These are phyloP conservation scores for Oryza nivara DNA, from an alignment of 176 grass and related monocot species.

Conservation along the genomic window DNA sequence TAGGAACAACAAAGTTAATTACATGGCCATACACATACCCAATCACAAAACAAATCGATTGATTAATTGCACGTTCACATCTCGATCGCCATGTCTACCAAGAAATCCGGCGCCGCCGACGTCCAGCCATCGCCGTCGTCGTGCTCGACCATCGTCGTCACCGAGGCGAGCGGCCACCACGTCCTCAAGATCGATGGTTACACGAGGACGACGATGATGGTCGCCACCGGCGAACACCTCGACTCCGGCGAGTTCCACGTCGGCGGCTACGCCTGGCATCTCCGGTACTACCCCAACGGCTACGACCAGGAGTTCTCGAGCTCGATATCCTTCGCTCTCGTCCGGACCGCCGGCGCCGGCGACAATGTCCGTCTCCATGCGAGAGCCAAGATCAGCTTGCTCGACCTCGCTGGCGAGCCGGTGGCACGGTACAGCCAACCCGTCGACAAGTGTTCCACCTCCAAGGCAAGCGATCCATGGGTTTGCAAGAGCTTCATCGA, in stretches of 20 bases:
- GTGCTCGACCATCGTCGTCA: background rate
- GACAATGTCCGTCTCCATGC: background rate
- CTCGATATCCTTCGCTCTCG: background rate
- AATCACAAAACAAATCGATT: too few species aligned
- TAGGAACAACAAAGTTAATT: too few species aligned
- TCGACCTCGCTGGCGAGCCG: background rate
- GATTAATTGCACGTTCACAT: too few species aligned
- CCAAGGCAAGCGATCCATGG: too few species aligned
- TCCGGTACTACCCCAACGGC: slow-evolving; percentile 7
- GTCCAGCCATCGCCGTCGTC: background rate
- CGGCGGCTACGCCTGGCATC: background rate
- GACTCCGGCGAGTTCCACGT: background rate
- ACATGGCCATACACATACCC: too few species aligned
- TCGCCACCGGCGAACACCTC: background rate
- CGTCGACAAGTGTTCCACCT: too few species aligned
- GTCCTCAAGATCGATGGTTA: slow-evolving; percentile 30
- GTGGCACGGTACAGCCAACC: background rate
- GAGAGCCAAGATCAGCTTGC: background rate
- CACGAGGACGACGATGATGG: slow-evolving; percentile 10
- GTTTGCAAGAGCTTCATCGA: background rate
- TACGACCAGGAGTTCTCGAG: too few species aligned
- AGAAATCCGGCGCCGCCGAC: background rate
- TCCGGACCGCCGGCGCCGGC: background rate
- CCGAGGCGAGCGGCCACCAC: background rate
- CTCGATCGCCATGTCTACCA: background rate